Conservation (phyloP, 495 filamentous ascomycete species). For the Annulohypoxylon nitens region DNA sequence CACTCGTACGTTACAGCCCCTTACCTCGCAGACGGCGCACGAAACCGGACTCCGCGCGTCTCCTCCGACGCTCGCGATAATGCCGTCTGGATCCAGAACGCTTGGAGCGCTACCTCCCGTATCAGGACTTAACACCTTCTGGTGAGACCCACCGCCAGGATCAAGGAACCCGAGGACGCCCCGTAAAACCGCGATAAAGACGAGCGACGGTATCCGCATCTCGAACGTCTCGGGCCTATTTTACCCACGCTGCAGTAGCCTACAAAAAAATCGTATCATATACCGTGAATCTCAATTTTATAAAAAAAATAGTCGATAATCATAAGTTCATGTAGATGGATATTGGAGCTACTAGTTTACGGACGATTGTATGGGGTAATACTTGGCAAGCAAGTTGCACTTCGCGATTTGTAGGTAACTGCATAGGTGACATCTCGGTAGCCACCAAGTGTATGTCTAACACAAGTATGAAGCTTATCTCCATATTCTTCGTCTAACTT, state of each 20-base stretch:
- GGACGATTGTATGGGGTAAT: background rate
- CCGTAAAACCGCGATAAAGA: constrained; percentile 3
- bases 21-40: constrained; percentile 63
- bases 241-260: constrained; percentile 13
- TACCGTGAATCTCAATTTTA: background rate
- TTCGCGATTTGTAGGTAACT: background rate
- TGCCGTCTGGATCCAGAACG: constrained; percentile 6
- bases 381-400: background rate
- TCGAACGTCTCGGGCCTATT: constrained; percentile 3
- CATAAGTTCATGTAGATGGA: background rate
- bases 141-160: constrained; percentile 8
- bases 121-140: constrained; percentile 23
- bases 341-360: background rate
- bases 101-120: background rate
- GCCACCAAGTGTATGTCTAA: background rate
- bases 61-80: constrained; percentile 47
- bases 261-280: background rate
- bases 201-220: constrained; percentile 30
- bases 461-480: background rate
- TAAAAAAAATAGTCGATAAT: background rate
- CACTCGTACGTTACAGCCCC: constrained; percentile 13
- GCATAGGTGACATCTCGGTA: background rate
- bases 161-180: background rate
- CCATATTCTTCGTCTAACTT: background rate
- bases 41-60: constrained; percentile 61